phyloP scores from a whole-genome alignment of 2,329 filamentous ascomycete genomes.

The Pestalotiopsis sp. region DNA sequence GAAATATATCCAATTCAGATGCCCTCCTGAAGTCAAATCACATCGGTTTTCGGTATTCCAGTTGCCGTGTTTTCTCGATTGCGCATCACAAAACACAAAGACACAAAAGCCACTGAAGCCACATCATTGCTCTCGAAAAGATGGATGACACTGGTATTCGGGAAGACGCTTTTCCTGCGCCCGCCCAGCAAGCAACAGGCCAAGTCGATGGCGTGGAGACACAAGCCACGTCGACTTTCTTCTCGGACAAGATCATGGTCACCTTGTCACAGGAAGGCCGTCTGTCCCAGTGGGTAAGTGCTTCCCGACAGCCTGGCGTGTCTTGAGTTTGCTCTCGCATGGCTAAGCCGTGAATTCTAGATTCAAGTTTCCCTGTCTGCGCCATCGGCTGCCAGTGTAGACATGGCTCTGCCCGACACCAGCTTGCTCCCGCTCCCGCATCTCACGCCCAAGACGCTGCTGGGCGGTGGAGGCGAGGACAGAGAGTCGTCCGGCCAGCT shows the following conservation, averaged over 20 bases:
- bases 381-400: constrained; percentile 64
- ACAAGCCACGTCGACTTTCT: constrained; percentile 71
- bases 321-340: not conserved
- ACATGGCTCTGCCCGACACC: constrained; percentile 57
- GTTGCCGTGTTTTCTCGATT: too few species aligned
- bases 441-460: constrained; percentile 82
- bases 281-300: constrained; percentile 85
- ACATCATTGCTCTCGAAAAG: not conserved
- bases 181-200: constrained; percentile 61
- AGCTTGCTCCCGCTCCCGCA: constrained; percentile 73
- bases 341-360: constrained; percentile 40
- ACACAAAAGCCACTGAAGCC: not conserved
- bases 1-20: too few species aligned
- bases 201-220: constrained; percentile 71
- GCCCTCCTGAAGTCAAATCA: too few species aligned
- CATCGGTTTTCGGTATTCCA: too few species aligned
- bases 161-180: constrained; percentile 68
- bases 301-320: constrained; percentile 4
- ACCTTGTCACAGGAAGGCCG: constrained; percentile 86
- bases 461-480: constrained; percentile 80
- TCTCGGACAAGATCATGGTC: constrained; percentile 88
- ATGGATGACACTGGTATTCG: constrained; percentile 46
- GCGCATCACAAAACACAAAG: too few species aligned
- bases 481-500: constrained; percentile 86
- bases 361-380: constrained; percentile 79